A percentile compares a stretch with the other conserved stretches of the same genome.
Evolutionary conservation across 169 alveolate species (phyloP).

Genomic region (Plasmodium malariae): DNA sequence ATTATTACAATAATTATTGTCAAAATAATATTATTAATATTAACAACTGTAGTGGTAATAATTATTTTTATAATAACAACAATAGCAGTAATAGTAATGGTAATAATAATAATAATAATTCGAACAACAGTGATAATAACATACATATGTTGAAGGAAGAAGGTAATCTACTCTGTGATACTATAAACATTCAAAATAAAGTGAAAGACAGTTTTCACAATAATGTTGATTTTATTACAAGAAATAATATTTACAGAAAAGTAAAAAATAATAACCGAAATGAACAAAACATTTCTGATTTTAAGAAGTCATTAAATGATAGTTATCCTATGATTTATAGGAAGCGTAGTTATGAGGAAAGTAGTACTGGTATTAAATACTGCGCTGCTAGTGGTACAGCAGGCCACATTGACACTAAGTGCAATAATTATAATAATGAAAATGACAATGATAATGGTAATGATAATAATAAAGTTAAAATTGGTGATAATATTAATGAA

Average conservation of each 20-base stretch:
- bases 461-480: not conserved
- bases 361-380: too few relatives aligned
- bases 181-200: not conserved
- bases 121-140: constrained; percentile 4
- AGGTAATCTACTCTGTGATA: not conserved
- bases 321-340: not conserved
- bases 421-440: not conserved
- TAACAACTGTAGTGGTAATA: constrained; percentile 24
- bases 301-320: not conserved
- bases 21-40: constrained; percentile 33
- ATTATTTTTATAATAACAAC: constrained; percentile 14
- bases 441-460: not conserved
- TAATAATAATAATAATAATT: not conserved
- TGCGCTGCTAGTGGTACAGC: too few relatives aligned
- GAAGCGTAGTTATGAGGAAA: too few relatives aligned
- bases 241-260: not conserved
- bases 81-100: not conserved
- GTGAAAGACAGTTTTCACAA: not conserved
- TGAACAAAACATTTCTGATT: not conserved
- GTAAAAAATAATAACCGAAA: not conserved
- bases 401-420: too few relatives aligned
- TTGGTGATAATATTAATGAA: not conserved
- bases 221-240: constrained; percentile 14
- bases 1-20: constrained; percentile 28
- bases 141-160: not conserved